Percentiles rank a stretch among this genome's conserved stretches.
phyloP scores from a whole-genome alignment of 495 filamentous ascomycete species.

The Hypoxylon intermedium region DNA sequence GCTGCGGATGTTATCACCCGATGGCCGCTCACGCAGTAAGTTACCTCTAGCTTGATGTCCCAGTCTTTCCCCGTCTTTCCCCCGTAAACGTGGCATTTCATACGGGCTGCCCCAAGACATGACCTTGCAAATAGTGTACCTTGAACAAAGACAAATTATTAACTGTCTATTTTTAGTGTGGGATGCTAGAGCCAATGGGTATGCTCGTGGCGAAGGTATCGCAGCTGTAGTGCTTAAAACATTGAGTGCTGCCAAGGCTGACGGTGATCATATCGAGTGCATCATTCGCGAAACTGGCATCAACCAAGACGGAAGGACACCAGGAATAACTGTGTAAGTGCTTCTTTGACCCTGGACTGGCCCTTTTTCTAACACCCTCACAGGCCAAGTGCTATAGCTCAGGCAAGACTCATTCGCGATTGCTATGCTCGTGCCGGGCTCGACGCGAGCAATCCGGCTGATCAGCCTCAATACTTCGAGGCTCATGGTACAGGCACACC shows the following conservation, averaged over 20 bases:
- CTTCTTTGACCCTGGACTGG: constrained; percentile 49
- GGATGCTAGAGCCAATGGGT: constrained; percentile 66
- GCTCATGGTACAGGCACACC: constrained; percentile 64
- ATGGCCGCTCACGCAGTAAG: constrained; percentile 44
- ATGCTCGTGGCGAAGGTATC: constrained; percentile 67
- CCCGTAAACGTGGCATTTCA: too few species aligned
- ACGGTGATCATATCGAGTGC: constrained; percentile 56
- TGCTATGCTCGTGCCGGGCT: constrained; percentile 58
- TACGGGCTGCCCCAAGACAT: too few species aligned
- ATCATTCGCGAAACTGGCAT: constrained; percentile 58
- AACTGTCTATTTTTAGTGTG: too few species aligned
- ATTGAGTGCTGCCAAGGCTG: constrained; percentile 50
- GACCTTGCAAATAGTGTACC: too few species aligned
- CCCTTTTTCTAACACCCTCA: constrained; percentile 50
- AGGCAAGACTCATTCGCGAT: constrained; percentile 58
- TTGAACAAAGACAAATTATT: too few species aligned
- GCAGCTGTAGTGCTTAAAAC: constrained; percentile 58
- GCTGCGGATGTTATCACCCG: constrained; percentile 37
- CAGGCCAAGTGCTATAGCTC: constrained; percentile 56
- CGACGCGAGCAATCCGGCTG: constrained; percentile 44
- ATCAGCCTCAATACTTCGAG: constrained; percentile 56
- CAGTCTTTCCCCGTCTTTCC: too few species aligned
- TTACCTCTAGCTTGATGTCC: too few species aligned
- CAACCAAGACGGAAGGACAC: constrained; percentile 58
- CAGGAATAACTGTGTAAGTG: constrained; percentile 58